A percentile compares a stretch with the other conserved stretches of the same genome.
These are phyloP conservation scores for Ascochyta fabae DNA, from an alignment of 2,329 filamentous ascomycete species.

Conservation along the genomic window DNA sequence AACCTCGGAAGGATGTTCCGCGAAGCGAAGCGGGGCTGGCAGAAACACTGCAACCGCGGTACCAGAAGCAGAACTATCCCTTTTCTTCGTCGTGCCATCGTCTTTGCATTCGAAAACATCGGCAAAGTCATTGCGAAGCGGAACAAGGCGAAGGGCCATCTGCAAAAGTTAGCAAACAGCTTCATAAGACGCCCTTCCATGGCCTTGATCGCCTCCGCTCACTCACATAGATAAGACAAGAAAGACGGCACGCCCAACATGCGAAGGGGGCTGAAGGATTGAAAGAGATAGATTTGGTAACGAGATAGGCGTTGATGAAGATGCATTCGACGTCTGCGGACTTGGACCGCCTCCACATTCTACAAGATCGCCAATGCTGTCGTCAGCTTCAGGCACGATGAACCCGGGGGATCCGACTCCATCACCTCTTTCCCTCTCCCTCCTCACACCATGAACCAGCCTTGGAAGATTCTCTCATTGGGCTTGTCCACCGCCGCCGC, in stretches of 20 bases:
- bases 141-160: neutral
- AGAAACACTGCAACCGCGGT: neutral
- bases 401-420: neutral
- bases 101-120: neutral
- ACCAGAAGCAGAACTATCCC: neutral
- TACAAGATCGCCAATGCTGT: neutral
- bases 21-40: slow-evolving; percentile 7
- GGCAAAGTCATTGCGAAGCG: neutral
- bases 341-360: no score
- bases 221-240: neutral
- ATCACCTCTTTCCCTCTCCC: neutral
- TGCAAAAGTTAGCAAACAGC: neutral
- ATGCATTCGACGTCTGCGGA: neutral
- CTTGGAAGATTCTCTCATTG: no score
- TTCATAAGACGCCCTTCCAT: neutral
- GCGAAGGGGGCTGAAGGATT: neutral
- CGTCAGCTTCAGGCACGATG: neutral
- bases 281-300: slow-evolving; percentile 1
- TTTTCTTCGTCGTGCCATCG: slow-evolving; percentile 46
- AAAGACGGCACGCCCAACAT: neutral
- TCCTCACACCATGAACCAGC: neutral
- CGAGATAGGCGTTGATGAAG: neutral
- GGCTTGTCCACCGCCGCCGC: no score
- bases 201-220: neutral
- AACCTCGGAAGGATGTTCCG: slow-evolving; percentile 4